phyloP scores from a whole-genome alignment of 1,284 basidiomycete species.

The Tylopilus sp. region DNA sequence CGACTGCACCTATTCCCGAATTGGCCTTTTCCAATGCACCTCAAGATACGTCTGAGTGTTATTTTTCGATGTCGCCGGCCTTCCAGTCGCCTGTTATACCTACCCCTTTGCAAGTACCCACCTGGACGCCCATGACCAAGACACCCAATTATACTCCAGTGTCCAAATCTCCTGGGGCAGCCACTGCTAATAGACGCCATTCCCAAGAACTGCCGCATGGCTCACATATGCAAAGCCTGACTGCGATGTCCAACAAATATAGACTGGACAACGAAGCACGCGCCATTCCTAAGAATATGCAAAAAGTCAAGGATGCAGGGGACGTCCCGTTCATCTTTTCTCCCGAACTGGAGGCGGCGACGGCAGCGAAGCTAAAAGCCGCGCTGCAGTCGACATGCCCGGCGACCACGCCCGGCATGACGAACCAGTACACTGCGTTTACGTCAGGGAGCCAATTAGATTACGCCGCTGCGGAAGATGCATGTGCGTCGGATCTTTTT shows the following conservation, averaged over 20 bases:
- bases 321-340: slow-evolving; percentile 47
- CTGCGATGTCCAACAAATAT: slow-evolving; percentile 41
- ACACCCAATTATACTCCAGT: background rate
- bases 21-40: slow-evolving; percentile 19
- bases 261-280: slow-evolving; percentile 34
- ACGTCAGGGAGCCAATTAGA: slow-evolving; percentile 29
- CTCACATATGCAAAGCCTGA: slow-evolving; percentile 32
- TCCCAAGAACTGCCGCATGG: slow-evolving; percentile 38
- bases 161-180: slow-evolving; percentile 14
- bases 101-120: slow-evolving; percentile 26
- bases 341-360: slow-evolving; percentile 41
- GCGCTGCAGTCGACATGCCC: slow-evolving; percentile 33
- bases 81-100: slow-evolving; percentile 27
- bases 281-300: slow-evolving; percentile 17
- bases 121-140: slow-evolving; percentile 25
- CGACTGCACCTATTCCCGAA: slow-evolving; percentile 29
- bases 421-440: slow-evolving; percentile 31
- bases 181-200: slow-evolving; percentile 21
- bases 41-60: slow-evolving; percentile 24
- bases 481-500: slow-evolving; percentile 39
- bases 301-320: slow-evolving; percentile 43
- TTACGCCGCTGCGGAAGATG: slow-evolving; percentile 31
- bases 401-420: background rate
- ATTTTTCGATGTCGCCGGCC: slow-evolving; percentile 27
- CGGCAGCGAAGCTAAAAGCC: slow-evolving; percentile 40